Conservation (phyloP, 257 asterid species). For the Rehmannia glutinosa region DNA sequence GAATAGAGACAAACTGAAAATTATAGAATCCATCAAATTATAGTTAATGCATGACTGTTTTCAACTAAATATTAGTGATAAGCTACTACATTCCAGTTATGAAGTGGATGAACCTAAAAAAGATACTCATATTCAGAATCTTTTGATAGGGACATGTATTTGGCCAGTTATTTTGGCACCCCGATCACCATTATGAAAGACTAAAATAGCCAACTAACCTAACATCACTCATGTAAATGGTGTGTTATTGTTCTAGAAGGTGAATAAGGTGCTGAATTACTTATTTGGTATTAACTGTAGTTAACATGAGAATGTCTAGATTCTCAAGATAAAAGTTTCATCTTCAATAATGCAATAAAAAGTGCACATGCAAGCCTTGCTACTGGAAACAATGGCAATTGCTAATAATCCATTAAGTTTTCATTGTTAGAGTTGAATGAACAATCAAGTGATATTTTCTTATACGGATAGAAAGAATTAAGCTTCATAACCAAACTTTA, state of each 20-base stretch:
- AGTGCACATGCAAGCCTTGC: too few relatives aligned
- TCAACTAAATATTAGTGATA: neutral
- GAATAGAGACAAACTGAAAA: neutral
- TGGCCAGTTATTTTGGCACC: neutral
- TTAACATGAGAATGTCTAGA: too few relatives aligned
- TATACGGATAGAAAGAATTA: neutral
- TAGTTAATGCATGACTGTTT: neutral
- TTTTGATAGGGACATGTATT: neutral
- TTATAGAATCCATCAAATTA: too few relatives aligned
- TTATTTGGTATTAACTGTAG: too few relatives aligned
- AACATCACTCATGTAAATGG: neutral
- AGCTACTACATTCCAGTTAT: neutral
- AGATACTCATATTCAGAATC: neutral
- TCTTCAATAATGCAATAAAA: too few relatives aligned
- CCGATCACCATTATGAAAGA: neutral
- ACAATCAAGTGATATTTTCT: neutral
- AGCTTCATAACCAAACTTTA: too few relatives aligned
- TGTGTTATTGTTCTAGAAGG: neutral
- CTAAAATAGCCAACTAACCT: neutral
- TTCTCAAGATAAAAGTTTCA: too few relatives aligned
- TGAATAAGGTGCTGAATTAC: neutral
- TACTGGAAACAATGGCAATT: too few relatives aligned
- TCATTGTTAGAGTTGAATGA: too few relatives aligned
- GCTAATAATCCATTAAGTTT: too few relatives aligned
- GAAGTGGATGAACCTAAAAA: neutral